Evolutionary conservation across 306 rosid species (phyloP), one percentile per base, ranked within the genome.

Genomic region (Neltuma alba): DNA sequence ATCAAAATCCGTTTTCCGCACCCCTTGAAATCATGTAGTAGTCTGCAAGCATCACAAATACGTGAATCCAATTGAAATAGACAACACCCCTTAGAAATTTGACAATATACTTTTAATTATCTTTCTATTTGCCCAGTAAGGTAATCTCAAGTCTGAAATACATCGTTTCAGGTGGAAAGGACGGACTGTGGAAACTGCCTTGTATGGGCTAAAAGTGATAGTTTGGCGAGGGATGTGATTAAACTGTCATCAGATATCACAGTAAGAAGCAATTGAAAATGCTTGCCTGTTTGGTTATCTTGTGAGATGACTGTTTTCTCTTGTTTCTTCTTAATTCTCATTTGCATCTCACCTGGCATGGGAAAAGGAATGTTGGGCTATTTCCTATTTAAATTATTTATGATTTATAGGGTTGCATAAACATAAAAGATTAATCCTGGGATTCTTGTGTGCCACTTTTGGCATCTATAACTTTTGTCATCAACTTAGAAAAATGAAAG

Each of bases 191-290:
- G 41, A 78, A 94, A 94, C 78, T 94, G 97, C 85, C 65, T 94
- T 9, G 62, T 92, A 65, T 94, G 98, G 98, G 92, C 97, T 44
- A 94, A 94, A 87, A 94, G 92, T 40, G 97, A 94, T 84, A 92
- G 40, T 77, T 77, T 94, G 79, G 97, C 81, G 8, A 92, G 97
- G 83, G 98, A 92, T 52, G 87, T 91, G n/a, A 91, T 94, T 83
- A 86, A 82, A 79, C 81, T 88, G 50, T 87, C 98, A 34, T 72
- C 93, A 66, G 87, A 94, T 77, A 76, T 86, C 68, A 78, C 74
- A 73, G 97, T 94, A 82, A 88, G 80, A 34, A 71, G 71, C 66
- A 69, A 52, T 25, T 36, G n/a, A n/a, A 81, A 78, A 57, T 61
- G 6, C 69, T 27, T 58, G 34, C 20, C 36, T 58, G 18, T 67